Conservation (phyloP, 768 basidiomycete species). For the Suillus weaverae region DNA sequence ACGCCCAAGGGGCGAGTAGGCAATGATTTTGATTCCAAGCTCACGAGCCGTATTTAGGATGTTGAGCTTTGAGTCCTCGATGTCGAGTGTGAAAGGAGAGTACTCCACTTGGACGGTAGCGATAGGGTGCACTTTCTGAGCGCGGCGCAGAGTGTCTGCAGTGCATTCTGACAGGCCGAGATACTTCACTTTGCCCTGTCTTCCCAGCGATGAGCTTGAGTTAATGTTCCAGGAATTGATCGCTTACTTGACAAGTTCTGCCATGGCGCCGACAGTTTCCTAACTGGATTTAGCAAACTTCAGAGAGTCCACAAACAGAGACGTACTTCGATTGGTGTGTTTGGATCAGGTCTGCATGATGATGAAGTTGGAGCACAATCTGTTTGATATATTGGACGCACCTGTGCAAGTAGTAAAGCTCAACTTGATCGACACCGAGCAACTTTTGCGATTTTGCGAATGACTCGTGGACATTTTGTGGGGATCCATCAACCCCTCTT, state of each 20-base stretch:
- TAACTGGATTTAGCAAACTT: conserved; percentile 10
- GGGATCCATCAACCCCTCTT: conserved; percentile 35
- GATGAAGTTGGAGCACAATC: background rate
- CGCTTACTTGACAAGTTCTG: conserved; percentile 50
- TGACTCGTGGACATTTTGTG: conserved; percentile 40
- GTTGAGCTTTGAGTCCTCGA: conserved; percentile 44
- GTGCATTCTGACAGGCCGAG: conserved; percentile 56
- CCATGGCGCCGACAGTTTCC: conserved; percentile 49
- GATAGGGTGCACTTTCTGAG: conserved; percentile 51
- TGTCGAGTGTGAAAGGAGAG: conserved; percentile 48
- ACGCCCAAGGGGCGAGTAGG: conserved; percentile 54
- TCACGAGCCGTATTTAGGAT: conserved; percentile 47
- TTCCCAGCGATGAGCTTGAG: conserved; percentile 24
- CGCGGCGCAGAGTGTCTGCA: conserved; percentile 46
- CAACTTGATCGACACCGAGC: conserved; percentile 43
- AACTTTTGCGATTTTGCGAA: conserved; percentile 41
- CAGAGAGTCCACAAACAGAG: background rate
- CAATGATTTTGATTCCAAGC: conserved; percentile 48
- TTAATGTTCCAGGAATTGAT: background rate
- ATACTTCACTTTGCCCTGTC: conserved; percentile 49
- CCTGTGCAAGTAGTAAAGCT: conserved; percentile 50
- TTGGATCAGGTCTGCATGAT: conserved; percentile 37
- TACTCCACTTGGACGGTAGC: conserved; percentile 52
- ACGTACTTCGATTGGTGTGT: conserved; percentile 48
- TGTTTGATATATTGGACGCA: conserved; percentile 6